Conservation (phyloP, 2,329 filamentous ascomycete species). For the Aspergillus udagawae region DNA sequence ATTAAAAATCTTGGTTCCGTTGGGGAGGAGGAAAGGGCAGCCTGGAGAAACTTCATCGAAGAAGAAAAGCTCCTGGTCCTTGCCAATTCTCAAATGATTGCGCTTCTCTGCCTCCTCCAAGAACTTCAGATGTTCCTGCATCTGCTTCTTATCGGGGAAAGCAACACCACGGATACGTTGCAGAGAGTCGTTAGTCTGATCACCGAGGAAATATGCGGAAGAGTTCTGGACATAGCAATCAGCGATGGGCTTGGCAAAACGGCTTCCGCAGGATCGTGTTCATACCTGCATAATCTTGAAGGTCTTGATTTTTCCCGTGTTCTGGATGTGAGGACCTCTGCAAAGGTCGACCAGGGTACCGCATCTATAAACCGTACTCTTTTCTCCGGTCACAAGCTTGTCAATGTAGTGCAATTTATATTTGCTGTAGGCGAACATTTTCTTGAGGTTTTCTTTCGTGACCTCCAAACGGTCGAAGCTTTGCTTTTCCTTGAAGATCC, state of each 20-base stretch:
- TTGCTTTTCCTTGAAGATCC: constrained; percentile 95
- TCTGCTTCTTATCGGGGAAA: constrained; percentile 93
- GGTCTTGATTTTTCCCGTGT: constrained; percentile 89
- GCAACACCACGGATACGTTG: constrained; percentile 96
- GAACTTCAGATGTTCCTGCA: constrained; percentile 90
- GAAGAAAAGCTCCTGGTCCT: constrained; percentile 96
- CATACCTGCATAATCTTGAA: constrained; percentile 82
- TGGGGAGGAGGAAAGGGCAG: constrained; percentile 85
- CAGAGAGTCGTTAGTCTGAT: constrained; percentile 88
- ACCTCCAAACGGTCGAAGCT: constrained; percentile 85
- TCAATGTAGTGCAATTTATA: constrained; percentile 98
- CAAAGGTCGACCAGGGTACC: constrained; percentile 94
- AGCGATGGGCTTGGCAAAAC: constrained; percentile 1
- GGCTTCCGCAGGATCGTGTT: not conserved
- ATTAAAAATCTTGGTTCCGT: constrained; percentile 92
- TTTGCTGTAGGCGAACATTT: constrained; percentile 97
- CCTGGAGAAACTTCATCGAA: constrained; percentile 94
- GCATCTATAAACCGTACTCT: constrained; percentile 90
- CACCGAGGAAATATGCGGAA: constrained; percentile 87
- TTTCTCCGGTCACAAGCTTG: constrained; percentile 86
- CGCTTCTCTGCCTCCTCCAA: constrained; percentile 97
- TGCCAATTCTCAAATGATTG: constrained; percentile 89
- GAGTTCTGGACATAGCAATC: constrained; percentile 52
- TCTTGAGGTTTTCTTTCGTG: constrained; percentile 83
- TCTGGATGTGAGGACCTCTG: constrained; percentile 88